Conservation (phyloP, 768 basidiomycete genomes). For the Fomitopsis pulvina region DNA sequence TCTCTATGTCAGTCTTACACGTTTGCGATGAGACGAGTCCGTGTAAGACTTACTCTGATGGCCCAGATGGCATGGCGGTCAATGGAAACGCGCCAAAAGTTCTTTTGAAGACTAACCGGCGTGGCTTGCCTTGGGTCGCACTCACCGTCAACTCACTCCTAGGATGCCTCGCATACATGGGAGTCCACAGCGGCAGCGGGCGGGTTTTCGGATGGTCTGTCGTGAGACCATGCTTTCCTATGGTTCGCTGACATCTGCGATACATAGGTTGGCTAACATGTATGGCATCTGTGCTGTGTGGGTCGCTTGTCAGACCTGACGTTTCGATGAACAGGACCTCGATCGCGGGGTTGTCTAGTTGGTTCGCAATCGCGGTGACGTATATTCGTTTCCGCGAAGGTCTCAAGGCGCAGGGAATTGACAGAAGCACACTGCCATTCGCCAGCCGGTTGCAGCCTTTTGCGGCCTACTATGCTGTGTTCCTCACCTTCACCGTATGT, state of each 20-base stretch:
- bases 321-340: conserved; percentile 21
- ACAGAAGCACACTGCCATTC: conserved; percentile 42
- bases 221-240: neutral
- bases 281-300: neutral
- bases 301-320: neutral
- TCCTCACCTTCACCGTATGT: conserved; percentile 22
- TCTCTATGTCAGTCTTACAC: conserved; percentile 26
- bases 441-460: conserved; percentile 33
- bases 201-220: conserved; percentile 38
- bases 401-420: conserved; percentile 42
- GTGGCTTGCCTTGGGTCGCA: conserved; percentile 41
- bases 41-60: too few relatives aligned
- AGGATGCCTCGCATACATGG: conserved; percentile 36
- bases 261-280: conserved; percentile 19
- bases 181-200: conserved; percentile 27
- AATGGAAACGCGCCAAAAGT: conserved; percentile 48
- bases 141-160: conserved; percentile 24
- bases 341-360: conserved; percentile 35
- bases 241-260: neutral
- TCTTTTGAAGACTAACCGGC: conserved; percentile 31
- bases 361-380: conserved; percentile 38
- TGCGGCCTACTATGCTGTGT: conserved; percentile 30
- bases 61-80: conserved; percentile 48
- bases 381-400: conserved; percentile 44
- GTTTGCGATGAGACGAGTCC: neutral